Percentiles rank a stretch among this genome's conserved stretches.
Evolutionary conservation across 1,284 basidiomycete genomes (phyloP).

Genomic region (Austroboletus olivaceoglutinosus): DNA sequence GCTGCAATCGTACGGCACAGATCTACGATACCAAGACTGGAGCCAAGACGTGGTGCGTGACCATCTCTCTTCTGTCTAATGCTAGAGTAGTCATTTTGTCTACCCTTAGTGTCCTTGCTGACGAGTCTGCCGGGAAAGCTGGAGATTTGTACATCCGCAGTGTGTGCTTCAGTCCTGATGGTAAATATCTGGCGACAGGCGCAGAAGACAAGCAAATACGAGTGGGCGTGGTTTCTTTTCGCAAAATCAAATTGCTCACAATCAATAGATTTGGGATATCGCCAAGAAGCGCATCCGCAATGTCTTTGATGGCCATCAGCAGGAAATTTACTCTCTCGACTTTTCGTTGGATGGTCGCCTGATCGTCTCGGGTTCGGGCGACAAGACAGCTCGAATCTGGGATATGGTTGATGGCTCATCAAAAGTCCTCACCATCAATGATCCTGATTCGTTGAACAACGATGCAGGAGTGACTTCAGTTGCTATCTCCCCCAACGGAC

Average conservation of each 20-base stretch:
- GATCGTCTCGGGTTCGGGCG: slow-evolving; percentile 87
- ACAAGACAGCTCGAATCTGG: slow-evolving; percentile 90
- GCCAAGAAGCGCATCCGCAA: slow-evolving; percentile 67
- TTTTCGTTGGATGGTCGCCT: slow-evolving; percentile 80
- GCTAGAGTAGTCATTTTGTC: slow-evolving; percentile 11
- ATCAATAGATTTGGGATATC: slow-evolving; percentile 81
- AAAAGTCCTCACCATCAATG: slow-evolving; percentile 59
- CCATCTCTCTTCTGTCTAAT: not conserved
- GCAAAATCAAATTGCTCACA: slow-evolving; percentile 8
- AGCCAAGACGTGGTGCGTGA: slow-evolving; percentile 54
- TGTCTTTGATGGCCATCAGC: slow-evolving; percentile 81
- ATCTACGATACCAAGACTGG: slow-evolving; percentile 77
- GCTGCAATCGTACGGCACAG: slow-evolving; percentile 75
- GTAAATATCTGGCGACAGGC: slow-evolving; percentile 77
- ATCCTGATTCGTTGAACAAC: slow-evolving; percentile 51
- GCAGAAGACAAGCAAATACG: slow-evolving; percentile 83
- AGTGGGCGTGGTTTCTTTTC: slow-evolving; percentile 44
- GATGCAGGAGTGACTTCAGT: slow-evolving; percentile 82
- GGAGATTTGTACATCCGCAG: slow-evolving; percentile 83
- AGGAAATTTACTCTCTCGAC: slow-evolving; percentile 90
- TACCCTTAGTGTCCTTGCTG: slow-evolving; percentile 58
- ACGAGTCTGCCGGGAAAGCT: slow-evolving; percentile 61
- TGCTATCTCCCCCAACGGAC: slow-evolving; percentile 79
- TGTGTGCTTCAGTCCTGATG: slow-evolving; percentile 83
- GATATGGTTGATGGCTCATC: slow-evolving; percentile 67